phyloP scores from a whole-genome alignment of 2,329 filamentous ascomycete genomes.

The Colletotrichum higginsianum region DNA sequence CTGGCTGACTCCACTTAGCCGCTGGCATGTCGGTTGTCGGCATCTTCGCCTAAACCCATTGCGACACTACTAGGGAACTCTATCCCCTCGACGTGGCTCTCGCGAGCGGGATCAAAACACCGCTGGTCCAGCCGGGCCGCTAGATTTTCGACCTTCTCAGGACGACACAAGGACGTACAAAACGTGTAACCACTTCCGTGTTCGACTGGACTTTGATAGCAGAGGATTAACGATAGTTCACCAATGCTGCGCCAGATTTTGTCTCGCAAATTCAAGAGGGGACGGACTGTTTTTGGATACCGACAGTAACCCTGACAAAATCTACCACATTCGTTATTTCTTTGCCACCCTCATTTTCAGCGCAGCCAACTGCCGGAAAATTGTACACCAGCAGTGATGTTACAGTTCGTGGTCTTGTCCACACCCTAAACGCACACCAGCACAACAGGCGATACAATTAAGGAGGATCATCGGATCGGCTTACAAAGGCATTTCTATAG shows the following conservation, averaged over 20 bases:
- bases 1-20: constrained; percentile 48
- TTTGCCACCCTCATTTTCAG: constrained; percentile 7
- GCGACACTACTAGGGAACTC: constrained; percentile 6
- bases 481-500: not conserved
- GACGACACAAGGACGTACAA: not conserved
- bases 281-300: constrained; percentile 18
- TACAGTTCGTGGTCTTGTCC: constrained; percentile 1
- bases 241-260: constrained; percentile 33
- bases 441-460: constrained; percentile 8
- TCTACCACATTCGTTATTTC: constrained; percentile 40
- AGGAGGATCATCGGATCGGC: not conserved
- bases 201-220: constrained; percentile 30
- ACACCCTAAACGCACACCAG: constrained; percentile 3
- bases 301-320: constrained; percentile 32
- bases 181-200: not conserved
- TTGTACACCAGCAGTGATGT: constrained; percentile 40
- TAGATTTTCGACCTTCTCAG: not conserved
- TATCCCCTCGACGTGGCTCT: not conserved
- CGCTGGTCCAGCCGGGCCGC: not conserved
- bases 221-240: constrained; percentile 28
- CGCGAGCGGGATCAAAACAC: constrained; percentile 9
- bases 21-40: constrained; percentile 63
- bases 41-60: constrained; percentile 57
- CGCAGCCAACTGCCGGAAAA: not conserved
- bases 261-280: constrained; percentile 11